These are phyloP conservation scores for Cladobotryum protrusum DNA, from an alignment of 2,329 filamentous ascomycete genomes.

Conservation along the genomic window DNA sequence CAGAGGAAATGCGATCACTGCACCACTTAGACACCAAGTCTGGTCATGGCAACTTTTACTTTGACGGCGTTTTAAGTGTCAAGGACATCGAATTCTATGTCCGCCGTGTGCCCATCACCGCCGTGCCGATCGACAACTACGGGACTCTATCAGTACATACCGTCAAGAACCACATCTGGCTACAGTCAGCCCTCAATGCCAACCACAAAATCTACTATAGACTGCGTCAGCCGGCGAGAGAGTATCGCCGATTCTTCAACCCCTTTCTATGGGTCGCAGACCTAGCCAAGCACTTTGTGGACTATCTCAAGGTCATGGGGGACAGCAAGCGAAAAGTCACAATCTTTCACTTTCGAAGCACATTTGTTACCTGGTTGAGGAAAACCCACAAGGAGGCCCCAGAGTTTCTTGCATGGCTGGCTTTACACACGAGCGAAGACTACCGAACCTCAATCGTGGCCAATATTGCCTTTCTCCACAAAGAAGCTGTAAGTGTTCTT, in stretches of 20 bases:
- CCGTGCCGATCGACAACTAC: constrained; percentile 62
- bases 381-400: constrained; percentile 35
- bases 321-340: constrained; percentile 31
- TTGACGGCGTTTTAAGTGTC: constrained; percentile 54
- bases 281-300: constrained; percentile 64
- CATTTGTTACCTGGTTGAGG: constrained; percentile 54
- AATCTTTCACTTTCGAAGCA: constrained; percentile 49
- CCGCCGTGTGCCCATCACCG: constrained; percentile 46
- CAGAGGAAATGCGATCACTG: constrained; percentile 48
- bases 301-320: constrained; percentile 47
- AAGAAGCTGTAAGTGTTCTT: constrained; percentile 53
- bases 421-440: constrained; percentile 43
- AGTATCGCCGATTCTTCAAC: constrained; percentile 56
- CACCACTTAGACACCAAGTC: constrained; percentile 41
- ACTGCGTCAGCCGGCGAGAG: constrained; percentile 46
- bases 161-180: constrained; percentile 53
- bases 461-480: constrained; percentile 57
- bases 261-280: constrained; percentile 67
- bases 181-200: constrained; percentile 48
- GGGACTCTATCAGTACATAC: constrained; percentile 38
- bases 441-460: constrained; percentile 57
- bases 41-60: constrained; percentile 37
- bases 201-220: constrained; percentile 54
- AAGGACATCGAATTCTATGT: constrained; percentile 44
- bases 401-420: constrained; percentile 50